Base-by-base conservation (phyloP, 495 filamentous ascomycete genomes). In the Annulohypoxylon bovei region DNA sequence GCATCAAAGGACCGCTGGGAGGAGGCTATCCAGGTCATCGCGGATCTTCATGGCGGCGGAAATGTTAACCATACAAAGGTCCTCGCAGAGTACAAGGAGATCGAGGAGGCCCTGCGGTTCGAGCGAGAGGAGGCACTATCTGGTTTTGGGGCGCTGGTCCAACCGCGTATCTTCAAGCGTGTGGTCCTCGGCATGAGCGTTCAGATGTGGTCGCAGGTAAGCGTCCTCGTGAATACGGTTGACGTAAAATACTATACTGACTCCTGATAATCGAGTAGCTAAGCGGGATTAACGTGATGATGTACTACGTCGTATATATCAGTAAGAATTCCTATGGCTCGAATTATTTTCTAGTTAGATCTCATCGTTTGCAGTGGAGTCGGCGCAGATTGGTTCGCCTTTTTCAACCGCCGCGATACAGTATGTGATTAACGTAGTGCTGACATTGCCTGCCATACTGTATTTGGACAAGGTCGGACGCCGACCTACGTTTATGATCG, bases 381-480 rank as follows among this genome's bases (percentile, higher is more conserved):
- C 83, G 35, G 88, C 89, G 6, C 85, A 87, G 57, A 87, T 91
- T 44, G 82, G 84, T 27, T 86, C 89, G 7, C 87, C 89, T 2
- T 84, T 93, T 8, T 81, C 91, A 27, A 89, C 90, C 1, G 86
- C 92, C 3, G 90, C 89, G 0, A 90, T 94, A 55, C 91, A 93
- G 69, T 94, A 93, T 75, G 87, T 93, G 55, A 88, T 94, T 77
- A 92, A 92, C 77, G 89, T 92, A 1, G 80, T 82, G 20, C 75
- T 93, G 63, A 92, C 90, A 8, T 69, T 93, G 4, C 92, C 91
- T 0, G 91, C 91, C 42, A 82, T 94, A 44, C 86, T 89, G 70
- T 92, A 88, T 11, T 91, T 95, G 67, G 91, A 95, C 73, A 91
- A 87, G 18, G 90, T 91, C 72, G 92, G 92, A 22, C 89, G 92